A percentile compares a stretch with the other conserved stretches of the same genome.
phyloP scores from a whole-genome alignment of 352 stramenopile genomes.

The Globisporangium ultimum region DNA sequence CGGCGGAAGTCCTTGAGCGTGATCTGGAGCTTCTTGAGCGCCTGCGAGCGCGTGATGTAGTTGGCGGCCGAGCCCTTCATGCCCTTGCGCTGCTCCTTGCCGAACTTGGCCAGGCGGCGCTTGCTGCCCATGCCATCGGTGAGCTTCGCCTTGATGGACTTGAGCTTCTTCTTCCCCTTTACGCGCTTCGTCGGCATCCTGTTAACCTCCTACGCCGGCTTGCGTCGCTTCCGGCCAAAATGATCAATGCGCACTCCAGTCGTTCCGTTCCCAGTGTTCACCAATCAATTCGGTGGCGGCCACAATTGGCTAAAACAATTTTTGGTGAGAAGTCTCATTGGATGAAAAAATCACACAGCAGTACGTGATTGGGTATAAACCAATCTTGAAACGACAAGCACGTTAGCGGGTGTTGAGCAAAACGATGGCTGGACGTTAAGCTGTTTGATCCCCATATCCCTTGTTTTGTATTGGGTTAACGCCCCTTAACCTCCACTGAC shows the following conservation, averaged over 20 bases:
- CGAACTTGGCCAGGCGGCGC: conserved; percentile 76
- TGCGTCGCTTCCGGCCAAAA: conserved; percentile 13
- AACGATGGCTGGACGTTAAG: not conserved
- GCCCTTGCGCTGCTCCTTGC: conserved; percentile 84
- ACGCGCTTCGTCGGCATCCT: conserved; percentile 84
- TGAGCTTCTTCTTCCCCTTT: conserved; percentile 89
- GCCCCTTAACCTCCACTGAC: conserved; percentile 6
- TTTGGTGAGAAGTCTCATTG: not conserved
- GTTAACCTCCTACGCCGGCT: conserved; percentile 12
- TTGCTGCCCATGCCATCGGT: conserved; percentile 83
- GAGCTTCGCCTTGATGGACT: conserved; percentile 88
- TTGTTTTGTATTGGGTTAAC: not conserved
- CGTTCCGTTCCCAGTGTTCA: conserved; percentile 20
- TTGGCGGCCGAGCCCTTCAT: conserved; percentile 84
- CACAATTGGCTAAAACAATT: conserved; percentile 23
- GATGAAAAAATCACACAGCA: not conserved
- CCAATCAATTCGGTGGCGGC: conserved; percentile 24
- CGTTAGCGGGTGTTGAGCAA: conserved; percentile 6
- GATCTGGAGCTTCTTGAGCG: conserved; percentile 94
- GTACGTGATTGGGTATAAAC: conserved; percentile 18
- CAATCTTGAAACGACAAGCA: conserved; percentile 24
- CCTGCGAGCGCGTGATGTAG: conserved; percentile 95
- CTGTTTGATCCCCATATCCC: not conserved
- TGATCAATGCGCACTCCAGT: conserved; percentile 16
- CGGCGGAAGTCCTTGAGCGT: conserved; percentile 98